Evolutionary conservation across 2,329 filamentous ascomycete genomes (phyloP), one percentile per base, ranked within the genome.

Genomic region (Parafenestella ontariensis): DNA sequence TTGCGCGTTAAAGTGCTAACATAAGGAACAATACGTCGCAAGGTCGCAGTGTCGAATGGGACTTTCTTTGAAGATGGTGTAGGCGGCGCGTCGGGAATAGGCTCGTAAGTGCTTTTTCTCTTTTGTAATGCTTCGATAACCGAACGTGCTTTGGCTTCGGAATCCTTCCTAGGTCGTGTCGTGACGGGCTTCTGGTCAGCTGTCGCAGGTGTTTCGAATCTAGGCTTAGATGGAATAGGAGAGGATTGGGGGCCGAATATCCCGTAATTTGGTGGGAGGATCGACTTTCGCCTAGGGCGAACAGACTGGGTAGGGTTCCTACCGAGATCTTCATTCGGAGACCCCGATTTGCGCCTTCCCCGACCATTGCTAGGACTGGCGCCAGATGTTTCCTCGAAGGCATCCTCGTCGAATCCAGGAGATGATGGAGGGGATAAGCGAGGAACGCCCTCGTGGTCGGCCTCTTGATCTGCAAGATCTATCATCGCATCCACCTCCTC

Each of bases 401-500:
- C 81, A 63, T 83, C 81, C 59, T 83, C 82, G 62, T 86, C 85
- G 62, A 85, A 83, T 9, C 80, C 82, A 3, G 85, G 83, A 13
- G 80, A 81, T 1, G 85, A 87, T 6, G 84, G 83, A 29, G 75
- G 73, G 7, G 84, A 85, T 31, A 79, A 75, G 34, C 81, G 79
- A 29, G 81, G 80, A 20, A 79, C 77, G 18, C 82, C 77, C 54
- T 86, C 83, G 23, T 87, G 84, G 48, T 87, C 84, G 42, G 85
- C 84, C 62, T 88, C 85, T 59, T 88, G 81, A 41, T 87, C 87
- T 41, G 91, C 91, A n/a, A 96, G 79, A 29, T 90, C 89, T 70
- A 96, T 95, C 76, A 96, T 93, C 13, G 90, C 90, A 72, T 95
- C 90, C 1, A 92, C 91, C 71, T 95, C 90, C 65, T 87, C 86